These are phyloP conservation scores for Punica granatum DNA, from an alignment of 345 rosid genomes.

Conservation along the genomic window DNA sequence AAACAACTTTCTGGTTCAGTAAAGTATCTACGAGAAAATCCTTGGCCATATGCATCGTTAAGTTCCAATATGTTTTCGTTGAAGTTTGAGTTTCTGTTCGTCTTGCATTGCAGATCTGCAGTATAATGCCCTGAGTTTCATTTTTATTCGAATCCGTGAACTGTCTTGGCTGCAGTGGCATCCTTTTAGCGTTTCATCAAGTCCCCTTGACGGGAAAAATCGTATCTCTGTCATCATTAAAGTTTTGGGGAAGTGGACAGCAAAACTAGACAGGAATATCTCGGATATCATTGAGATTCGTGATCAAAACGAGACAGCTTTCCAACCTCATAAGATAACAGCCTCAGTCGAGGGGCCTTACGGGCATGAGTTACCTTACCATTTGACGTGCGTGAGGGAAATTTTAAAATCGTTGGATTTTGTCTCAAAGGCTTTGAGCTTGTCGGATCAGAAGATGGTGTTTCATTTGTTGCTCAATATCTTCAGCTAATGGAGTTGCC, in stretches of 20 bases:
- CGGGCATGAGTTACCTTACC: conserved; percentile 72
- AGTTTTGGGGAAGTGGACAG: conserved; percentile 79
- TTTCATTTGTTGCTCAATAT: too few species aligned
- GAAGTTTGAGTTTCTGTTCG: background rate
- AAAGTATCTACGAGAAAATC: too few species aligned
- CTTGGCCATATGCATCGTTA: too few species aligned
- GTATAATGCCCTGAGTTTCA: conserved; percentile 80
- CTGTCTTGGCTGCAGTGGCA: conserved; percentile 96
- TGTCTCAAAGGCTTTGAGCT: too few species aligned
- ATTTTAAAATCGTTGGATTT: too few species aligned
- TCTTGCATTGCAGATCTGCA: conserved; percentile 36
- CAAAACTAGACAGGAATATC: conserved; percentile 44
- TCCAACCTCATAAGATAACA: conserved; percentile 31
- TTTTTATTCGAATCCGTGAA: conserved; percentile 76
- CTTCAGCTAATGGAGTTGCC: background rate
- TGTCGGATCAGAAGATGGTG: too few species aligned
- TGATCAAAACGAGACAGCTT: conserved; percentile 12
- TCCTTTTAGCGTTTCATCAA: conserved; percentile 92
- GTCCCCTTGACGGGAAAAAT: conserved; percentile 68
- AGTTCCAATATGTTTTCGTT: too few species aligned
- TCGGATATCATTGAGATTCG: conserved; percentile 25
- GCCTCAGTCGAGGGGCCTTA: conserved; percentile 88
- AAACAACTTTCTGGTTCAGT: too few species aligned
- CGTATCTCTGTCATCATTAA: conserved; percentile 65
- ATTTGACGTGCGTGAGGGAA: conserved; percentile 41